Evolutionary conservation across 164 flowering plant genomes (phyloP), one percentile per base, ranked within the genome.

Genomic region (Taxillus chinensis): DNA sequence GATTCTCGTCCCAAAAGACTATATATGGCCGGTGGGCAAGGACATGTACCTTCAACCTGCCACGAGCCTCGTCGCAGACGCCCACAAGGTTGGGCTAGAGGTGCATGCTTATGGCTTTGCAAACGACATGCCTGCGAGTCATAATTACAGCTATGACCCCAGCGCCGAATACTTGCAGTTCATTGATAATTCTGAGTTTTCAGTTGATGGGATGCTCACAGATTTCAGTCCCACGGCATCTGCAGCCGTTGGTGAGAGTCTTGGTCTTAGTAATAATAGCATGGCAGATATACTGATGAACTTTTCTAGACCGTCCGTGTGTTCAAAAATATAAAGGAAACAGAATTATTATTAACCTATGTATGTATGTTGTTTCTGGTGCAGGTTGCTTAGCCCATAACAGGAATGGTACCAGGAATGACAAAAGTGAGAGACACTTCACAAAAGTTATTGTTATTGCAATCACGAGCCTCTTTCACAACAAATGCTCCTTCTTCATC

Each of bases 201-300:
- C 90, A 17, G 92, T 95, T 57, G 97, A 95, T 77, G 99, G 95
- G 7, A 62, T 95, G 53, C 73, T 95, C 59, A 81, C 99, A 5
- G 97, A 91, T 73, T 95, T 87, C 69, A 82, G 96, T 68, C 67
- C 86, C 41, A 84, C 99, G 59, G 99, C 97, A 56, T 78, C 93
- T 53, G 78, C 77, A 62, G 79, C 93, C 52, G 70, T 91, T 45
- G 86, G 97, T 93, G 46, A 78, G 82, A 27, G 27, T 27, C 27
- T 2, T 27, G 1, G 27, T 27, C 27, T 27, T 27, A 27, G 27
- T 27, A 27, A 27, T 27, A 27, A 27, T 27, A 27, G 27, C 27
- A 27, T 27, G 27, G 2, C 27, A 27, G 27, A 27, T 27, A 27
- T 27, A 27, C 27, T 27, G 27, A 27, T 27, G 27, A 27, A 27